A percentile compares a stretch with the other conserved stretches of the same genome.
phyloP scores from a whole-genome alignment of 345 rosid genomes.

The Gossypium sturtianum region DNA sequence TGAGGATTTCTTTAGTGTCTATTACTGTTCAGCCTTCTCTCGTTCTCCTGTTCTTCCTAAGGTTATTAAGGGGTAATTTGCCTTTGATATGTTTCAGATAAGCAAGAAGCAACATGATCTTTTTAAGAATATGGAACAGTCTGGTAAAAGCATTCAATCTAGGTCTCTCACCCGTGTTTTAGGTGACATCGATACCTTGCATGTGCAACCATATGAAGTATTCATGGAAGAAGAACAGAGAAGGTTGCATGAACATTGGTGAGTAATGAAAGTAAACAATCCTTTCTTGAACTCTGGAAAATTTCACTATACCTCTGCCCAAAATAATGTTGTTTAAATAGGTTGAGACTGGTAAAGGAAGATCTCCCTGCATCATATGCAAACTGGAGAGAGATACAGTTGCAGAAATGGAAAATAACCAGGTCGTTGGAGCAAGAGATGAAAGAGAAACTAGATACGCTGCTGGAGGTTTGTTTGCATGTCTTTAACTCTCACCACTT shows the following conservation, averaged over 20 bases:
- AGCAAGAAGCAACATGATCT: constrained; percentile 92
- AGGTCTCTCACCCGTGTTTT: constrained; percentile 59
- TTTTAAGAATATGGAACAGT: constrained; percentile 78
- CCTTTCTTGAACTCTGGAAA: constrained; percentile 5
- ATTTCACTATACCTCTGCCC: constrained; percentile 11
- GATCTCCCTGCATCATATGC: constrained; percentile 73
- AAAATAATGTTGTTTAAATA: constrained; percentile 25
- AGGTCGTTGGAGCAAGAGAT: constrained; percentile 60
- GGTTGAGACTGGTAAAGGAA: constrained; percentile 62
- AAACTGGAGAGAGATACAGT: constrained; percentile 53
- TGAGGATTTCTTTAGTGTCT: background rate
- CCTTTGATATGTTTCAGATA: constrained; percentile 50
- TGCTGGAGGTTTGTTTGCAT: constrained; percentile 42
- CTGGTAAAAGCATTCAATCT: constrained; percentile 38
- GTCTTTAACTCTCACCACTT: background rate
- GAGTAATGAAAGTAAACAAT: constrained; percentile 5
- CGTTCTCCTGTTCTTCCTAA: background rate
- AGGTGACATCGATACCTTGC: constrained; percentile 61
- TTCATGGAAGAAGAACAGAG: constrained; percentile 82
- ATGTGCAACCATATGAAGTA: constrained; percentile 80
- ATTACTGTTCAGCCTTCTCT: background rate
- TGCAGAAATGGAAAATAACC: constrained; percentile 41
- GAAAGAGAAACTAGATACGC: constrained; percentile 32
- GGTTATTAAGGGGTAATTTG: constrained; percentile 22
- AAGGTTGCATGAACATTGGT: constrained; percentile 72